Percentiles rank a stretch among this genome's conserved stretches.
These are phyloP conservation scores for Metschnikowia cerradonensis DNA, from an alignment of 805 yeast species.

Conservation along the genomic window DNA sequence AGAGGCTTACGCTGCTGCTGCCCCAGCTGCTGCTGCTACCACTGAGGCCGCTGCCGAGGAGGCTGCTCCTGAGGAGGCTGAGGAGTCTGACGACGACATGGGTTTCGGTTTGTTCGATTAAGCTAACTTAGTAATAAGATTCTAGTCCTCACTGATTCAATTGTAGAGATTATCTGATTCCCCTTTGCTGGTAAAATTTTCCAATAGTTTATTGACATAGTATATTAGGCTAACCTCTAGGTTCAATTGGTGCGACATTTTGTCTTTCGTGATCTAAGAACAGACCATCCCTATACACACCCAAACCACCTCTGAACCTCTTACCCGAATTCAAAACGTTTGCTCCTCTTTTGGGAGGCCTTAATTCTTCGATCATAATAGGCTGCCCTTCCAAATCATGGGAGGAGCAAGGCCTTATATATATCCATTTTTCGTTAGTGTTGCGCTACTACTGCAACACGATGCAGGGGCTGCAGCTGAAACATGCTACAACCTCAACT, in stretches of 20 bases:
- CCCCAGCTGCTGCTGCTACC: slow-evolving; percentile 88
- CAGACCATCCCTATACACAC: too few relatives aligned
- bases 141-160: background rate
- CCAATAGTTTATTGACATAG: too few relatives aligned
- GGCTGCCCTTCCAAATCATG: too few relatives aligned
- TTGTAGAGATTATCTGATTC: background rate
- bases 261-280: too few relatives aligned
- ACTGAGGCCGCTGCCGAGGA: slow-evolving; percentile 60
- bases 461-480: background rate
- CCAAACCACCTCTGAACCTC: too few relatives aligned
- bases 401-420: too few relatives aligned
- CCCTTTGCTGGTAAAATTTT: too few relatives aligned
- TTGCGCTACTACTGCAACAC: background rate
- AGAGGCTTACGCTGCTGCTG: slow-evolving; percentile 99
- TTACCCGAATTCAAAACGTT: too few relatives aligned
- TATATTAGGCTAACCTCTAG: too few relatives aligned
- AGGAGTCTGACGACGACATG: slow-evolving; percentile 79
- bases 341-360: too few relatives aligned
- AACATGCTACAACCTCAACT: background rate
- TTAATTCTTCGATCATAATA: too few relatives aligned
- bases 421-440: background rate
- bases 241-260: too few relatives aligned
- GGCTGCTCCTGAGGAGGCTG: slow-evolving; percentile 69
- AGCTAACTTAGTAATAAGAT: slow-evolving; percentile 22
- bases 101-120: slow-evolving; percentile 99